Evolutionary conservation across 805 yeast species (phyloP).

Genomic region (Yamadazyma ubonensis): DNA sequence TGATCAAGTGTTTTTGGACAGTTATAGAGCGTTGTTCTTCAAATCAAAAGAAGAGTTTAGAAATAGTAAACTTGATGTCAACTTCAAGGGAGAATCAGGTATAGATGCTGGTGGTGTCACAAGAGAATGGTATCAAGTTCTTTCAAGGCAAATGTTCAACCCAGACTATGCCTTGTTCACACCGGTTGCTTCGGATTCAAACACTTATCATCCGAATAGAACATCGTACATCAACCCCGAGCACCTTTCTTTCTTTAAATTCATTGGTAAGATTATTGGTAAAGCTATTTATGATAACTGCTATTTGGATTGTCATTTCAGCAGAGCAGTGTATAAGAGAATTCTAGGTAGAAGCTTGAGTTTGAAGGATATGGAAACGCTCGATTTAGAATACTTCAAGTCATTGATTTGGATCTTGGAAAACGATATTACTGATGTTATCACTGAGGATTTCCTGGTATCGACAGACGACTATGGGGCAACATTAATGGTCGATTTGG

Average conservation of each 20-base stretch:
- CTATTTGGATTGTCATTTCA: constrained; percentile 89
- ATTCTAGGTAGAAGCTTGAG: constrained; percentile 78
- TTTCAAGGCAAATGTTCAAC: constrained; percentile 92
- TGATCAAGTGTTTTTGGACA: constrained; percentile 88
- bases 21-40: constrained; percentile 79
- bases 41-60: constrained; percentile 73
- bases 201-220: constrained; percentile 94
- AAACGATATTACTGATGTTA: constrained; percentile 93
- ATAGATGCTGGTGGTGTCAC: constrained; percentile 98
- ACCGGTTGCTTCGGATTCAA: constrained; percentile 88
- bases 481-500: constrained; percentile 76
- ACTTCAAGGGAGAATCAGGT: constrained; percentile 92
- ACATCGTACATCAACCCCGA: constrained; percentile 92
- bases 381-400: constrained; percentile 89
- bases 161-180: constrained; percentile 91
- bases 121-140: constrained; percentile 95
- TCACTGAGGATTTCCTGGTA: constrained; percentile 90
- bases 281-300: constrained; percentile 88
- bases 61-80: constrained; percentile 69
- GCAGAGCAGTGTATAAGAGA: constrained; percentile 90
- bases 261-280: constrained; percentile 91
- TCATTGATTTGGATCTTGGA: constrained; percentile 94
- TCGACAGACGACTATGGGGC: constrained; percentile 94
- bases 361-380: constrained; percentile 88
- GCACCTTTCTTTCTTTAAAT: constrained; percentile 87